Percentiles rank a stretch among this genome's conserved stretches.
Evolutionary conservation across 345 rosid genomes (phyloP).

Genomic region (Arabidopsis thaliana): DNA sequence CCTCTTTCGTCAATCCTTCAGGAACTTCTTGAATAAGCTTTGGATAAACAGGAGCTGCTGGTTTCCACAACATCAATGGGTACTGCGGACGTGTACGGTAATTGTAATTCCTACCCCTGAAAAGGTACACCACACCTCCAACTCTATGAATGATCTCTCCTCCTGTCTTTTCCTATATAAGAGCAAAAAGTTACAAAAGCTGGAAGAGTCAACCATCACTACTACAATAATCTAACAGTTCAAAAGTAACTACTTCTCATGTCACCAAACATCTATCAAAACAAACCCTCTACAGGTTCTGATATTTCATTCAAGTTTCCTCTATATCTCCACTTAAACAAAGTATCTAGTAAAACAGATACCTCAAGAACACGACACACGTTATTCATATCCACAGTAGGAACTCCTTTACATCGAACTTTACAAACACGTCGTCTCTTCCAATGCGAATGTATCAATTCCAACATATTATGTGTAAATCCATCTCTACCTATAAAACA

Average conservation of each 20-base stretch:
- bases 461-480: slow-evolving; percentile 96
- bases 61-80: slow-evolving; percentile 96
- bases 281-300: background rate
- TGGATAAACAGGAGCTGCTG: slow-evolving; percentile 96
- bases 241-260: slow-evolving; percentile 11
- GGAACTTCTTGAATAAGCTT: slow-evolving; percentile 93
- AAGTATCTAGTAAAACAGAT: background rate
- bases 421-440: slow-evolving; percentile 82
- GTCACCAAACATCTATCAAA: slow-evolving; percentile 4
- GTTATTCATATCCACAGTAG: slow-evolving; percentile 90
- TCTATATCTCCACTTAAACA: slow-evolving; percentile 8
- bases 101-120: slow-evolving; percentile 90
- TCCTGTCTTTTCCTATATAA: slow-evolving; percentile 73
- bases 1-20: slow-evolving; percentile 75
- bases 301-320: background rate
- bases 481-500: slow-evolving; percentile 79
- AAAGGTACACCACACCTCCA: slow-evolving; percentile 85
- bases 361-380: slow-evolving; percentile 91
- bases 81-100: slow-evolving; percentile 77
- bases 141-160: slow-evolving; percentile 79
- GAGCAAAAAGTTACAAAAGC: background rate
- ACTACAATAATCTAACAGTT: slow-evolving; percentile 3
- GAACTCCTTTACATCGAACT: slow-evolving; percentile 86
- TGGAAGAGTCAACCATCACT: background rate
- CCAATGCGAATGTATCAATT: slow-evolving; percentile 87